Evolutionary conservation across 139 green algal species (phyloP).

Genomic region (Chlorella ohadii): DNA sequence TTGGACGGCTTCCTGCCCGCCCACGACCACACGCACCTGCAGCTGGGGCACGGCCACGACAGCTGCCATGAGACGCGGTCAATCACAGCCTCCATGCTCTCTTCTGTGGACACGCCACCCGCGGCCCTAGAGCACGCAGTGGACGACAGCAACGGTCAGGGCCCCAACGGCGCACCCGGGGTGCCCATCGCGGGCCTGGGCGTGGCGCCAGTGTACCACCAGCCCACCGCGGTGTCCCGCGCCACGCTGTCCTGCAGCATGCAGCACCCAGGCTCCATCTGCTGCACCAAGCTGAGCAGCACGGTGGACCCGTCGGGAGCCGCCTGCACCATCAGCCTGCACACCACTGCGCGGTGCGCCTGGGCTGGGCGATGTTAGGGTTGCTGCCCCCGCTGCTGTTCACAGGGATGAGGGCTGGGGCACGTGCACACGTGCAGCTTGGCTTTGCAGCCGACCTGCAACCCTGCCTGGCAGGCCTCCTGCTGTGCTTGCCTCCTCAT

Average conservation of each 20-base stretch:
- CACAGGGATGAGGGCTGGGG: no score
- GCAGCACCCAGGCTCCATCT: slow-evolving; percentile 45
- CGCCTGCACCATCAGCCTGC: slow-evolving; percentile 34
- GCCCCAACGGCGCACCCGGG: background rate
- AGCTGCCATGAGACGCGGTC: background rate
- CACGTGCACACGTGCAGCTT: no score
- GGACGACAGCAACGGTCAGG: no score
- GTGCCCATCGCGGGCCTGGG: background rate
- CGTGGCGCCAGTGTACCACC: slow-evolving; percentile 17
- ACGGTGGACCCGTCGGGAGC: slow-evolving; percentile 16
- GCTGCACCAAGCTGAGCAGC: slow-evolving; percentile 49
- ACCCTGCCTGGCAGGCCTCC: no score
- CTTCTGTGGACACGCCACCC: background rate
- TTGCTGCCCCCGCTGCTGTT: background rate
- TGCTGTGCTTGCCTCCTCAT: no score
- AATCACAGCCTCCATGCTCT: background rate
- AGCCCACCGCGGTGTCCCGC: slow-evolving; percentile 9
- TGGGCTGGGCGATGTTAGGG: background rate
- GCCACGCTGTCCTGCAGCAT: slow-evolving; percentile 29
- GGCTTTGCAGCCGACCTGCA: no score
- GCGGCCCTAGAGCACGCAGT: no score
- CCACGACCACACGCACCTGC: background rate
- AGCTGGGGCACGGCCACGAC: background rate
- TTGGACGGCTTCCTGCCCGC: no score
- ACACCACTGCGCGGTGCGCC: slow-evolving; percentile 38